phyloP scores from a whole-genome alignment of 176 grass and related monocot species.

The Triticum monococcum region DNA sequence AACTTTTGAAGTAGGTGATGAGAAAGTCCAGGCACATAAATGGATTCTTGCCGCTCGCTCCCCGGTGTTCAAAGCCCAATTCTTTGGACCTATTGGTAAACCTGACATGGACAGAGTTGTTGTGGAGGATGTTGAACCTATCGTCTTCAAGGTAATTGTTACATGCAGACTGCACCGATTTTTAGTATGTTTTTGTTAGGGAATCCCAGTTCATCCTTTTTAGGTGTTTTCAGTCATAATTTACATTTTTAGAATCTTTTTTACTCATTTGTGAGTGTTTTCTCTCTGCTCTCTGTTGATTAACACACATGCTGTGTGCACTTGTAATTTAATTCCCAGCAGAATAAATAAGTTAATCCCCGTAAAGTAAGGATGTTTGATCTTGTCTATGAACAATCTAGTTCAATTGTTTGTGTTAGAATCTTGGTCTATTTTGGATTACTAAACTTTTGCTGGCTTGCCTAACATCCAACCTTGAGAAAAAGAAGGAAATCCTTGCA shows the following conservation, averaged over 20 bases:
- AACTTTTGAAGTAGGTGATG: slow-evolving; percentile 67
- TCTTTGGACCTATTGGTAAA: slow-evolving; percentile 88
- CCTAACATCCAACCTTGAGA: neutral
- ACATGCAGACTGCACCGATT: neutral
- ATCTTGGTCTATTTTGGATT: neutral
- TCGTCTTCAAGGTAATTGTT: slow-evolving; percentile 74
- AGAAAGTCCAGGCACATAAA: slow-evolving; percentile 67
- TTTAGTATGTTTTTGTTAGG: neutral
- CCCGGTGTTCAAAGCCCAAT: slow-evolving; percentile 85
- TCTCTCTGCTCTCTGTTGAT: neutral
- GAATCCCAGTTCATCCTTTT: neutral
- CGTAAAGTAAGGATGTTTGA: slow-evolving; percentile 11
- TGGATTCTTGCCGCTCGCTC: slow-evolving; percentile 85
- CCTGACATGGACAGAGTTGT: slow-evolving; percentile 49
- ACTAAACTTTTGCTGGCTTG: neutral
- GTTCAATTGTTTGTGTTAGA: neutral
- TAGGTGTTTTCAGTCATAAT: neutral
- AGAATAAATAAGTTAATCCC: neutral
- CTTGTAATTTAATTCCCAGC: neutral
- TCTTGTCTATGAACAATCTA: slow-evolving; percentile 1
- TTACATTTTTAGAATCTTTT: neutral
- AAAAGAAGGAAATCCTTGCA: neutral
- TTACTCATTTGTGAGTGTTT: neutral
- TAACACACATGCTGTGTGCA: neutral
- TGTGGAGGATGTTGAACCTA: slow-evolving; percentile 83